Base-by-base conservation (phyloP, 1,284 basidiomycete genomes). In the Ustilago sp. region DNA sequence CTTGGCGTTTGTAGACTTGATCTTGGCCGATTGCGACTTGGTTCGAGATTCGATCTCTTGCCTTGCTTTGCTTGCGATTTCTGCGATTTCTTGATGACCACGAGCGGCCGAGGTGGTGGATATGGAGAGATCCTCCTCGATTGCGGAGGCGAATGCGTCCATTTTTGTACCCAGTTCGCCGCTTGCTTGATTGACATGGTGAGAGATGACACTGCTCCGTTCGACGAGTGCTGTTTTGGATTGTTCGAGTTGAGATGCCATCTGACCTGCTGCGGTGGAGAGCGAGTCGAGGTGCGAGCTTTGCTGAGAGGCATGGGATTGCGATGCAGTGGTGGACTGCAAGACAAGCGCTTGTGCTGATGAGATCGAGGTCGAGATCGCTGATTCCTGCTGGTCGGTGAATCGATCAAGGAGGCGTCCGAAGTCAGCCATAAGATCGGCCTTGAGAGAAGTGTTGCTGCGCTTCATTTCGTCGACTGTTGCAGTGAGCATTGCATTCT, bases 391-490 rank as follows among this genome's bases (percentile, higher is more conserved):
- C 53, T 91, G 89, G 32, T 89, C 87, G 12, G 91, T 89, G 84
- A 92, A 94, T 19, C 90, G 91, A 23, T 89, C 89, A 2, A 96
- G 87, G 70, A 94, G 88, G 7, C 88, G 88, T 0, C 92, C 91
- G 63, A 96, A 89, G 41, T 91, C 91, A 53, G 91, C 89, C 47
- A 94, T 87, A 7, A 96, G 86, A 53, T 92, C 91, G 43, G 91
- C 90, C 74, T 91, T 92, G 2, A 92, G 89, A 58, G 89, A 89
- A 34, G 91, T 89, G 0, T 91, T 89, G 73, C 90, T 92, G 6
- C 86, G 83, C 82, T 89, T 90, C 86, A 95, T 93, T 5, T 89
- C 87, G 70, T 91, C 89, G 3, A 95, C 87, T 69, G 93, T 87
- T 31, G 88, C 88, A 1, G 87, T 86, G 35, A 97, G 88, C 1